Evolutionary conservation across 805 yeast genomes (phyloP), one percentile per base, ranked within the genome.

Genomic region (Citeromyces matritensis): DNA sequence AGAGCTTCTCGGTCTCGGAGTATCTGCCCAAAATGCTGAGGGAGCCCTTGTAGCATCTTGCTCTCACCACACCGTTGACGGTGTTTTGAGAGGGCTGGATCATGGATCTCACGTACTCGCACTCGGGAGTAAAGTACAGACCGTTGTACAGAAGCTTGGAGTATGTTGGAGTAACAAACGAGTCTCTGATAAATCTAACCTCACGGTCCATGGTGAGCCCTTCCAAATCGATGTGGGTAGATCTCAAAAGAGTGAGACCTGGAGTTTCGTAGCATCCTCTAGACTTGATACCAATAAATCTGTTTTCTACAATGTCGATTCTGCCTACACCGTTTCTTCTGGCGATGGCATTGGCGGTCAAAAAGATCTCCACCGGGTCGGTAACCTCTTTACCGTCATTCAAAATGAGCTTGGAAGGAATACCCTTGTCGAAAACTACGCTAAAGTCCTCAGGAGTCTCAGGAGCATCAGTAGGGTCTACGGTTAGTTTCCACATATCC

Each of bases 201-300:
- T 91, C 98, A 60, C 96, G 80, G 63, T 91, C 98, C 49, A 91
- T 64, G 27, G 94, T 88, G 48, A 91, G 75, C 48, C 98, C 98
- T 66, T 91, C 98, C 47, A 91, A 65, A 57, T 91, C 98, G 55
- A 91, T 73, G 60, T 91, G 98, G 30, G 97, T 82, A 35, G 73
- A 58, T 73, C 98, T 84, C 60, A 91, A 76, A 39, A 91, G 56
- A 39, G 98, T 88, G 49, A 91, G 73, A 58, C 97, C 98, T 44
- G 98, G 98, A 41, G 97, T 94, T 65, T 91, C 98, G 66, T 91
- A 91, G 69, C 98, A 91, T 37, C 98, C 98, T 70, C 98, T 84
- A 41, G 97, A 86, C 62, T 91, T 91, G 59, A 91, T 80, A 58
- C 97, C 97, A 51, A 91, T 91, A 60, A 91, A 91, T 69, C 98